Percentiles rank a stretch among this genome's conserved stretches.
These are phyloP conservation scores for Coleophoma crateriformis DNA, from an alignment of 2,329 filamentous ascomycete species.

Conservation along the genomic window DNA sequence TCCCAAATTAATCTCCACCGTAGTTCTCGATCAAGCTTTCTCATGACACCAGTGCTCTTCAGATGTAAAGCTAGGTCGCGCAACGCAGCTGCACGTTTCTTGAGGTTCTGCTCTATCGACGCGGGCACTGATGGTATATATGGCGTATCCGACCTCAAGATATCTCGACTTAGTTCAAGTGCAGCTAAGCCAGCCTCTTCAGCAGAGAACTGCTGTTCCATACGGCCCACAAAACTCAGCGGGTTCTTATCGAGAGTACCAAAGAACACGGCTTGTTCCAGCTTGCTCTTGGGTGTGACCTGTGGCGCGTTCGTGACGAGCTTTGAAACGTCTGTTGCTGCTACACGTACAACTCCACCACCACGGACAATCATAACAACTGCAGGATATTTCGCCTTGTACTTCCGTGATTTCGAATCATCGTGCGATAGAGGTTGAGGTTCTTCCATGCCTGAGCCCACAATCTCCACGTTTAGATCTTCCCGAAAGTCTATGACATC, in stretches of 20 bases:
- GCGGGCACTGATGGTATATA: conserved; percentile 69
- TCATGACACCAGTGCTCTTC: conserved; percentile 53
- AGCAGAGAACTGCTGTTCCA: conserved; percentile 59
- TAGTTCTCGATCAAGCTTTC: conserved; percentile 56
- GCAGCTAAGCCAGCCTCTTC: conserved; percentile 74
- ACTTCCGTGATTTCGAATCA: conserved; percentile 42
- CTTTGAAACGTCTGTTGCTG: conserved; percentile 52
- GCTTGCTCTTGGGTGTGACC: conserved; percentile 79
- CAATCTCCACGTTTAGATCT: conserved; percentile 56
- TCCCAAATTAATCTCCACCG: conserved; percentile 82
- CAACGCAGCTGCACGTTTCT: conserved; percentile 66
- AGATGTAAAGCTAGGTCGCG: conserved; percentile 71
- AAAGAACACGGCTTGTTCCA: conserved; percentile 94
- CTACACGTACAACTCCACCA: conserved; percentile 54
- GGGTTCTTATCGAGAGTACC: conserved; percentile 77
- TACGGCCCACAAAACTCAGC: conserved; percentile 72
- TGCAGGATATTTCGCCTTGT: conserved; percentile 56
- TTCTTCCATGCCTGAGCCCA: conserved; percentile 61
- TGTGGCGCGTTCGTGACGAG: conserved; percentile 54
- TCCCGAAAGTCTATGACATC: conserved; percentile 78
- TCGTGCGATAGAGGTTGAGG: conserved; percentile 36
- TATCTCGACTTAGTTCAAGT: conserved; percentile 71
- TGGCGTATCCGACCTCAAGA: conserved; percentile 70
- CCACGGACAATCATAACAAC: conserved; percentile 58
- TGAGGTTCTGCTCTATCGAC: conserved; percentile 77